A percentile compares a stretch with the other conserved stretches of the same genome.
These are phyloP conservation scores for Cystobasidiaceae sp. DNA, from an alignment of 1,284 basidiomycete genomes.

Conservation along the genomic window DNA sequence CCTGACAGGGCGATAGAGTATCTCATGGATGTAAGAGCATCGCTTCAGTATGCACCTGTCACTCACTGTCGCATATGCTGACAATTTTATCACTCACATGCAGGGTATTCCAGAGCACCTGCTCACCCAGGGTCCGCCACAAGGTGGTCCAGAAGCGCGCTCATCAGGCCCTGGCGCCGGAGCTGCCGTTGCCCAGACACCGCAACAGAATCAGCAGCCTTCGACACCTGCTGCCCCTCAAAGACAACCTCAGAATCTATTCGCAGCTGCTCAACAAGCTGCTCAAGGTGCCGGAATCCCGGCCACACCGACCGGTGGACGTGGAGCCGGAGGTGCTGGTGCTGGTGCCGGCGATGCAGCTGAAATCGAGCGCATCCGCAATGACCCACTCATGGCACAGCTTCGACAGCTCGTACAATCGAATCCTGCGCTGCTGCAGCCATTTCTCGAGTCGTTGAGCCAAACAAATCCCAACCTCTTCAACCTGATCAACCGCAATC, in stretches of 20 bases:
- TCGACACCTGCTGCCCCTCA: constrained; percentile 30
- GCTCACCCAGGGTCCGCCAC: constrained; percentile 34
- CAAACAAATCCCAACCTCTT: constrained; percentile 63
- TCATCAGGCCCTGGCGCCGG: constrained; percentile 44
- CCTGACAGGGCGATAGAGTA: constrained; percentile 97
- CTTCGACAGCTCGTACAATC: constrained; percentile 56
- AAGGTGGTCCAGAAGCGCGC: constrained; percentile 9
- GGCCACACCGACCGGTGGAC: constrained; percentile 44
- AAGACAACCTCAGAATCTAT: constrained; percentile 56
- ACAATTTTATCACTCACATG: background rate
- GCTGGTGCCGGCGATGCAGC: constrained; percentile 39
- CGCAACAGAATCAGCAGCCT: constrained; percentile 19
- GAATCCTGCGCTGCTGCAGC: constrained; percentile 73
- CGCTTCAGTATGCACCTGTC: background rate
- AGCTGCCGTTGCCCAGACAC: constrained; percentile 32
- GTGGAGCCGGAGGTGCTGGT: constrained; percentile 44
- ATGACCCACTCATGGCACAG: constrained; percentile 25
- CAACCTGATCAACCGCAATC: constrained; percentile 42
- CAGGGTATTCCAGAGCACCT: constrained; percentile 78
- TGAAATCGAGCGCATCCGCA: constrained; percentile 28
- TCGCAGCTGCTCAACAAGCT: constrained; percentile 52
- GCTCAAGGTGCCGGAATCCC: constrained; percentile 48
- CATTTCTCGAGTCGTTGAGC: constrained; percentile 75
- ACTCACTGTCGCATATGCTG: background rate
- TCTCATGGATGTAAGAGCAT: constrained; percentile 71